A percentile compares a stretch with the other conserved stretches of the same genome.
These are phyloP conservation scores for Capronia epimyces DNA, from an alignment of 2,329 filamentous ascomycete genomes.

Conservation along the genomic window DNA sequence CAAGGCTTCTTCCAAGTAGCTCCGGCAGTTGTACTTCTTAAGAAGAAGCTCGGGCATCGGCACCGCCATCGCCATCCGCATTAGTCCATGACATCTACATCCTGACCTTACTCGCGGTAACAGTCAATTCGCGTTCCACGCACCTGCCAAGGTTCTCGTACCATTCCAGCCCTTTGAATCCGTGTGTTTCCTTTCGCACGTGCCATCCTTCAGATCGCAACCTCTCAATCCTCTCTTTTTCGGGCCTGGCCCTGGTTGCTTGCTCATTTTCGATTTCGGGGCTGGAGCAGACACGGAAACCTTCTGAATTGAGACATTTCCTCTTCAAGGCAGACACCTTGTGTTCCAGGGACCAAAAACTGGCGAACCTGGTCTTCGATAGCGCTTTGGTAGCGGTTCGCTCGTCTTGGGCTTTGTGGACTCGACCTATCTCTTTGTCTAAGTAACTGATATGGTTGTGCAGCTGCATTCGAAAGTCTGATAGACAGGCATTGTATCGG, in stretches of 20 bases:
- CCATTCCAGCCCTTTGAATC: slow-evolving; percentile 25
- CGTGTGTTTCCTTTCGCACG: slow-evolving; percentile 26
- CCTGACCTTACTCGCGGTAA: not conserved
- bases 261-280: not conserved
- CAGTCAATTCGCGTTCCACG: slow-evolving; percentile 17
- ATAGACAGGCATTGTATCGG: slow-evolving; percentile 14
- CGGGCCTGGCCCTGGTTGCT: not conserved
- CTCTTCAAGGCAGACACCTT: not conserved
- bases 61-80: too few relatives aligned
- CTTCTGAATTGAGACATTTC: not conserved
- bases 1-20: too few relatives aligned
- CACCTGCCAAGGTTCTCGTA: slow-evolving; percentile 22
- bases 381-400: slow-evolving; percentile 7
- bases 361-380: slow-evolving; percentile 16
- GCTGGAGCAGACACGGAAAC: not conserved
- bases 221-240: slow-evolving; percentile 21
- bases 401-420: slow-evolving; percentile 13
- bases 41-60: too few relatives aligned
- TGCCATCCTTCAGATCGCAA: slow-evolving; percentile 20
- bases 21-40: too few relatives aligned
- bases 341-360: slow-evolving; percentile 20
- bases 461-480: slow-evolving; percentile 14
- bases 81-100: not conserved
- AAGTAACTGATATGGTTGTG: slow-evolving; percentile 12
- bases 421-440: slow-evolving; percentile 5